phyloP scores from a whole-genome alignment of 768 basidiomycete species.

The Boletus eberwhitei region DNA sequence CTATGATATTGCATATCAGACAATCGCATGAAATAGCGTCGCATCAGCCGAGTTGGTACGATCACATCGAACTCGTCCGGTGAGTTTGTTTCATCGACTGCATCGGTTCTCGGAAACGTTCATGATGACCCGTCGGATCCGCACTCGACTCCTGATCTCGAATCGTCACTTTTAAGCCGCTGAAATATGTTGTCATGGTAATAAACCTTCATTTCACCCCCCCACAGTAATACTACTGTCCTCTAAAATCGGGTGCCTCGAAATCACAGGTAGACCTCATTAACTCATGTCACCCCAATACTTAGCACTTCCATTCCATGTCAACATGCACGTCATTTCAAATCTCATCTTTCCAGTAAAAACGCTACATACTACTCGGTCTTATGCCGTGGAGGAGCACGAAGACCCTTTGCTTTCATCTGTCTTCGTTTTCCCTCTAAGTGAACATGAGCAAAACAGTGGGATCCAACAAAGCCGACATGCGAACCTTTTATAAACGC shows the following conservation, averaged over 20 bases:
- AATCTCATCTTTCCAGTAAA: too few species aligned
- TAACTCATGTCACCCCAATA: too few species aligned
- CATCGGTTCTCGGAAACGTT: background rate
- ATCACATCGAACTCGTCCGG: background rate
- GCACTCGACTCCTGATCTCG: too few species aligned
- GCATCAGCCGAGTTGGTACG: background rate
- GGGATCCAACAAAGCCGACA: background rate
- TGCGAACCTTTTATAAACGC: conserved; percentile 75
- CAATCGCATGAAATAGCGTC: conserved; percentile 13
- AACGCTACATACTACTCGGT: too few species aligned
- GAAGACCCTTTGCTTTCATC: conserved; percentile 73
- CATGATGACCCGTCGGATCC: background rate
- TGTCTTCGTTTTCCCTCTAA: conserved; percentile 65
- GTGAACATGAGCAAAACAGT: background rate
- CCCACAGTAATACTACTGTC: too few species aligned
- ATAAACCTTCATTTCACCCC: too few species aligned
- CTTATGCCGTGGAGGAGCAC: conserved; percentile 63
- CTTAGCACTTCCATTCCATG: conserved; percentile 1
- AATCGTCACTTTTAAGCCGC: too few species aligned
- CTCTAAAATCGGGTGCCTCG: too few species aligned
- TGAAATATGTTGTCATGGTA: conserved; percentile 19
- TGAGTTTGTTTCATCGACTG: background rate
- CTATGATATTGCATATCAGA: too few species aligned
- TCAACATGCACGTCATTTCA: too few species aligned
- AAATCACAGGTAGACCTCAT: too few species aligned